Percentiles rank a stretch among this genome's conserved stretches.
Evolutionary conservation across 805 yeast genomes (phyloP).

Genomic region (Danielia reshetovae): DNA sequence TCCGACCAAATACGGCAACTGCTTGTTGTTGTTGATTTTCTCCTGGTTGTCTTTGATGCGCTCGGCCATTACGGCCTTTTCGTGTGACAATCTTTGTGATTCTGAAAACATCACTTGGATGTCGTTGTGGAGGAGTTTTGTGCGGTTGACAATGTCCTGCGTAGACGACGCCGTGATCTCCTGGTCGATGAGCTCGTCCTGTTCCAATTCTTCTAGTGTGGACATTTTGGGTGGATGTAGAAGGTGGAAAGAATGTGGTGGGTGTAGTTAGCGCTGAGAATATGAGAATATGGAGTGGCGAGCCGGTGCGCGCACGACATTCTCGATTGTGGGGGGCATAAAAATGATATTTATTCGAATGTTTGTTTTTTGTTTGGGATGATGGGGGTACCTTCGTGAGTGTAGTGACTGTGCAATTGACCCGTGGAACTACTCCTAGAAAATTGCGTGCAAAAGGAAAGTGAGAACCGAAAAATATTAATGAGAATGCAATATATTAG

Average conservation of each 20-base stretch:
- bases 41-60: slow-evolving; percentile 94
- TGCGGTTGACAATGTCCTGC: slow-evolving; percentile 77
- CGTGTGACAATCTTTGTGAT: slow-evolving; percentile 84
- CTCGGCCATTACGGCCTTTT: slow-evolving; percentile 86
- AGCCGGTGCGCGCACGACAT: slow-evolving; percentile 5
- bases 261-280: background rate
- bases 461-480: too few relatives aligned
- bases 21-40: slow-evolving; percentile 91
- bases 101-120: slow-evolving; percentile 93
- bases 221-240: slow-evolving; percentile 56
- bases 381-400: too few relatives aligned
- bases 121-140: slow-evolving; percentile 87
- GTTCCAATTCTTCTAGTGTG: slow-evolving; percentile 79
- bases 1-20: slow-evolving; percentile 93
- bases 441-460: too few relatives aligned
- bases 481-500: too few relatives aligned
- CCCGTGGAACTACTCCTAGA: too few relatives aligned
- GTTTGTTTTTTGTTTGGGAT: too few relatives aligned
- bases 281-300: background rate
- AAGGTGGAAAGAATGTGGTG: too few relatives aligned
- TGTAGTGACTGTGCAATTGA: too few relatives aligned
- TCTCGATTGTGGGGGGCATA: too few relatives aligned
- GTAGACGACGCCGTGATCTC: slow-evolving; percentile 79
- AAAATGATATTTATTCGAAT: too few relatives aligned
- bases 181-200: slow-evolving; percentile 65